Base-by-base conservation (phyloP, 345 rosid species). In the Psidium guajava region DNA sequence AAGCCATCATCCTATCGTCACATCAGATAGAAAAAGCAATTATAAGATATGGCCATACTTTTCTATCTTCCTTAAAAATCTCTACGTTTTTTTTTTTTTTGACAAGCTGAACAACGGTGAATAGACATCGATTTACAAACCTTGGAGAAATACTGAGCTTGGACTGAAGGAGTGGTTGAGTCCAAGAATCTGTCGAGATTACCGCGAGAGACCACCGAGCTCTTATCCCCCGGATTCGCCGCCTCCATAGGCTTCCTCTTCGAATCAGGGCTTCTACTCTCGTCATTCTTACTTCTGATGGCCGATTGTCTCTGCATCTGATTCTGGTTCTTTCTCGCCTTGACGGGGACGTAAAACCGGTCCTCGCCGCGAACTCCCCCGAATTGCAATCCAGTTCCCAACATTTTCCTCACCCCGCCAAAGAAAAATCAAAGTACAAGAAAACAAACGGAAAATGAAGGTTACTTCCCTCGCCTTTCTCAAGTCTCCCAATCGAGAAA, bases 121-220 rank as follows among this genome's bases (percentile, higher is more conserved):
- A 20, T n/a, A 61, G 74, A 83, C 16, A 69, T 18, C 20, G 55
- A 59, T 44, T n/a, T 61, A 18, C 15, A 20, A 82, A 91, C 93
- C 93, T 91, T 87, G 6, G 91, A 73, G 18, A 91, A 83, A 80
- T 82, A 81, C 80, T 87, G 91, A 54, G 89, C 91, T 15, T 82
- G 88, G 59, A 91, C 90, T 9, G 88, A 90, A 36, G 93, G 93
- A 51, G 85, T 87, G 52, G 90, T 87, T 9, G 89, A 87, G 32
- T 91, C 89, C 86, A 91, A 73, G 83, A 91, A 91, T 84, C 90
- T 86, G 27, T 91, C 88, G 14, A 91, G 88, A 82, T 90, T 91
- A 83, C 91, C 86, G 25, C n/a, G 83, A 53, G 89, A 87, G 86
- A 44, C 75, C 40, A 9, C 84, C 82, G 85, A 82, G 44, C 55